phyloP scores from a whole-genome alignment of 345 rosid species.

The Gossypium turneri region DNA sequence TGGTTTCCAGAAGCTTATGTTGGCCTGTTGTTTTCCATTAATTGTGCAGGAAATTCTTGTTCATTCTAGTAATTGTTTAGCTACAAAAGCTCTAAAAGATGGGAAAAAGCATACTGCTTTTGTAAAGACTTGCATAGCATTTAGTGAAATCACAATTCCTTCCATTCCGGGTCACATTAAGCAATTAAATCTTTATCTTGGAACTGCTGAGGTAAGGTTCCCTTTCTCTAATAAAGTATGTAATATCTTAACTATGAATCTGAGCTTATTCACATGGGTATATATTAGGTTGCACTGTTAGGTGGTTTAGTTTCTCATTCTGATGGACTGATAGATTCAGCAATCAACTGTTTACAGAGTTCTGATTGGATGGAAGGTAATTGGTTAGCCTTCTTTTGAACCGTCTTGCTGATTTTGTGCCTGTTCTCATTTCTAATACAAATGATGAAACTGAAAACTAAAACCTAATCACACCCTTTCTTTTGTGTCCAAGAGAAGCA shows the following conservation, averaged over 20 bases:
- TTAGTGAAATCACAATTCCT: slow-evolving; percentile 85
- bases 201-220: slow-evolving; percentile 76
- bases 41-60: slow-evolving; percentile 71
- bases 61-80: slow-evolving; percentile 74
- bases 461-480: not conserved
- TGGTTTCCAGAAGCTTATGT: not conserved
- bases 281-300: slow-evolving; percentile 65
- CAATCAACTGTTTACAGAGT: slow-evolving; percentile 52
- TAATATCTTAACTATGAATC: slow-evolving; percentile 13
- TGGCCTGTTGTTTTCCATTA: slow-evolving; percentile 9
- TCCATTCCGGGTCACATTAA: slow-evolving; percentile 46
- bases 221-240: slow-evolving; percentile 21
- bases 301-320: slow-evolving; percentile 78
- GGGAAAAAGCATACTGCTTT: slow-evolving; percentile 41
- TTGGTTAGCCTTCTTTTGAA: not conserved
- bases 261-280: slow-evolving; percentile 21
- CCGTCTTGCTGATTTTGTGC: not conserved
- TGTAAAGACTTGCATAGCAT: slow-evolving; percentile 80
- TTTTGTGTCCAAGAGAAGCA: not conserved
- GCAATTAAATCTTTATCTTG: slow-evolving; percentile 74
- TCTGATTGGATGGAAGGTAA: slow-evolving; percentile 41
- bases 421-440: not conserved
- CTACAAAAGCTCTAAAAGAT: slow-evolving; percentile 55
- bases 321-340: slow-evolving; percentile 65
- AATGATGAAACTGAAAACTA: not conserved